Conservation (phyloP, 805 yeast genomes). For the Nakazawaea ernobii region DNA sequence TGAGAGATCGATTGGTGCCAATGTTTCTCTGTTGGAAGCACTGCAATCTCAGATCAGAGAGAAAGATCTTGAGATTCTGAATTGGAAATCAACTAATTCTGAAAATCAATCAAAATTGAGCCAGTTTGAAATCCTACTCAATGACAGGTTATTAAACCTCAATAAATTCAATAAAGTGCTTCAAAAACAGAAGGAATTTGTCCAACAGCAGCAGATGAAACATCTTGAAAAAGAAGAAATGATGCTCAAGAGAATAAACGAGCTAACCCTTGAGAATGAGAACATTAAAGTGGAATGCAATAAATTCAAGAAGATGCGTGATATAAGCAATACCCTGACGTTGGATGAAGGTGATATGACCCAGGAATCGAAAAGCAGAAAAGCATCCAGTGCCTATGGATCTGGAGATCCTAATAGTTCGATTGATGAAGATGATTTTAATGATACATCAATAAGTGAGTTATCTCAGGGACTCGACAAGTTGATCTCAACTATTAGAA, state of each 20-base stretch:
- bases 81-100: background rate
- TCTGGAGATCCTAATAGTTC: background rate
- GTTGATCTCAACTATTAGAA: constrained; percentile 2
- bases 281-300: constrained; percentile 7
- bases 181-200: constrained; percentile 6
- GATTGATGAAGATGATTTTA: constrained; percentile 3
- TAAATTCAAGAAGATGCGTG: constrained; percentile 3
- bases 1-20: background rate
- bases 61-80: background rate
- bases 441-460: constrained; percentile 9
- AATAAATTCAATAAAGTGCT: constrained; percentile 4
- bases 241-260: constrained; percentile 5
- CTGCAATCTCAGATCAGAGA: background rate
- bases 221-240: constrained; percentile 5
- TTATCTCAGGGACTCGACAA: constrained; percentile 8
- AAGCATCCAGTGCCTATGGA: background rate
- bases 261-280: constrained; percentile 7
- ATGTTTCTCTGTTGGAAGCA: background rate
- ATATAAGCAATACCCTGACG: background rate
- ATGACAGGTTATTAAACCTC: constrained; percentile 1
- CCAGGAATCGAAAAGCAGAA: background rate
- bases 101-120: background rate
- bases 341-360: constrained; percentile 1
- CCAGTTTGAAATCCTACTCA: constrained; percentile 1
- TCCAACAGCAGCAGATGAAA: constrained; percentile 1